Evolutionary conservation across 2,329 filamentous ascomycete species (phyloP).

Genomic region (Aspergillus piperis): DNA sequence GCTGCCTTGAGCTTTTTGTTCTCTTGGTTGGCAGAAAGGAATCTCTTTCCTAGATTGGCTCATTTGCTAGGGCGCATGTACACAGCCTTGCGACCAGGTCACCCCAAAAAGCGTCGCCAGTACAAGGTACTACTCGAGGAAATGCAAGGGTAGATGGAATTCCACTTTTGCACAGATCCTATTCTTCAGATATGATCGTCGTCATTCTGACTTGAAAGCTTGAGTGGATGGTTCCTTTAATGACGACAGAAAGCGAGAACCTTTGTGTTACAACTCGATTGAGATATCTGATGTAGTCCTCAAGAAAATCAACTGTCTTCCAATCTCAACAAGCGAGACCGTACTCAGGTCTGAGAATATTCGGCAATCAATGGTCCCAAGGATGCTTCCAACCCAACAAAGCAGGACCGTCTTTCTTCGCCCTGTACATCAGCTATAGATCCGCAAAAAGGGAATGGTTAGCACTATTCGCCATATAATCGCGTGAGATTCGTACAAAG

Average conservation of each 20-base stretch:
- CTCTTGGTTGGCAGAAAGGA: conserved; percentile 71
- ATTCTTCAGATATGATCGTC: background rate
- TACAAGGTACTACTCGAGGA: conserved; percentile 80
- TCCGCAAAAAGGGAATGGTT: conserved; percentile 12
- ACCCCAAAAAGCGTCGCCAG: conserved; percentile 76
- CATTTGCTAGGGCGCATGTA: conserved; percentile 65
- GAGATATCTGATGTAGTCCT: background rate
- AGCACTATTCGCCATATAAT: conserved; percentile 14
- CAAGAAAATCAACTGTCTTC: background rate
- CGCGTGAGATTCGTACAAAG: conserved; percentile 63
- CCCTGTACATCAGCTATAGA: conserved; percentile 86
- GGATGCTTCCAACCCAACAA: conserved; percentile 93
- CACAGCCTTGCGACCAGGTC: conserved; percentile 56
- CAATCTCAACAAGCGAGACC: background rate
- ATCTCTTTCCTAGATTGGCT: conserved; percentile 69
- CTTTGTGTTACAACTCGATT: background rate
- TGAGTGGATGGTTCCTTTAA: background rate
- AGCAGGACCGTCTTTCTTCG: conserved; percentile 91
- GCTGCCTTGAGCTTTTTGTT: conserved; percentile 68
- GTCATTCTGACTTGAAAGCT: background rate
- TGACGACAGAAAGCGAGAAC: background rate
- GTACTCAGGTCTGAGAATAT: background rate
- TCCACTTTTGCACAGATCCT: background rate
- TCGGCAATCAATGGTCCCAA: conserved; percentile 76
- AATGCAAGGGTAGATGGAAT: conserved; percentile 48